Evolutionary conservation across 1,284 basidiomycete genomes (phyloP).

Genomic region (Tilletia horrida): DNA sequence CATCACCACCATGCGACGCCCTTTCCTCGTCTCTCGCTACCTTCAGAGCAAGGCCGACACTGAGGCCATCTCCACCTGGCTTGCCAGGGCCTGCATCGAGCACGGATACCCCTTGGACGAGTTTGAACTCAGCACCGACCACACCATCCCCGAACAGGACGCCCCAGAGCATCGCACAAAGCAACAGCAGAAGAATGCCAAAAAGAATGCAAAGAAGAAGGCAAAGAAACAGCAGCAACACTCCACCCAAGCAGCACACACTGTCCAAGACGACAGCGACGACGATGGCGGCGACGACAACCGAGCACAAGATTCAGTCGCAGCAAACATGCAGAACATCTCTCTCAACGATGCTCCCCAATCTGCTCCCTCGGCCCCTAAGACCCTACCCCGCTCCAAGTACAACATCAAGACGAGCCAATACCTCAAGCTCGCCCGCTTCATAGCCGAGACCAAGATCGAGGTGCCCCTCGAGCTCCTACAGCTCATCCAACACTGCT

Average conservation of each 20-base stretch:
- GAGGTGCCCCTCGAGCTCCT: neutral
- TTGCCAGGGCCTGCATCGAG: neutral
- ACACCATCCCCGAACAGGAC: neutral
- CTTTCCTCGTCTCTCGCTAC: neutral
- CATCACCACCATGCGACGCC: neutral
- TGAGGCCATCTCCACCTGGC: neutral
- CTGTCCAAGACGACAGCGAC: neutral
- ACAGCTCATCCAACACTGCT: neutral
- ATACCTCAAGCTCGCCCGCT: conserved; percentile 1
- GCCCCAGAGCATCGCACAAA: neutral
- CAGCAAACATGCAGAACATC: neutral
- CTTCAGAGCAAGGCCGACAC: neutral
- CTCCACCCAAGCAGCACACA: neutral
- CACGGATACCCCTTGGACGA: neutral
- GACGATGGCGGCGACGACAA: neutral
- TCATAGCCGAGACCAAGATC: neutral
- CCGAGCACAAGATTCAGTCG: neutral
- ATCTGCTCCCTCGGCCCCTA: neutral
- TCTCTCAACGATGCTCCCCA: neutral
- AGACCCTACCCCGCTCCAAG: neutral
- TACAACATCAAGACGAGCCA: neutral
- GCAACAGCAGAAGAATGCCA: neutral
- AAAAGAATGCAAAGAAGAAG: conserved; percentile 6
- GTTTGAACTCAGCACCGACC: neutral
- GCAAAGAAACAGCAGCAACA: neutral